Base-by-base conservation (phyloP, 768 basidiomycete species). In the Termitomyces sp. region DNA sequence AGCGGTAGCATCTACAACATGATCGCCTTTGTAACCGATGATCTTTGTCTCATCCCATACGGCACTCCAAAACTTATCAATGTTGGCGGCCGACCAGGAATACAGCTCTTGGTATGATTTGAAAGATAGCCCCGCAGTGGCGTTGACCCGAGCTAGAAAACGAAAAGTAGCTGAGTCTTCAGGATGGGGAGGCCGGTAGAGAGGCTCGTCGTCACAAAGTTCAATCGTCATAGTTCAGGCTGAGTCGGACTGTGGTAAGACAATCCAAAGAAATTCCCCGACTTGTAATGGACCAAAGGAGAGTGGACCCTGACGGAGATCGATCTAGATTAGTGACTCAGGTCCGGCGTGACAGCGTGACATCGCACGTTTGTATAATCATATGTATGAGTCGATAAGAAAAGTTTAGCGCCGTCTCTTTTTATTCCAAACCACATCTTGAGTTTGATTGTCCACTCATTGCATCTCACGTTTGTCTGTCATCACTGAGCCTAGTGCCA, bases 21-120 rank as follows among this genome's bases (percentile, higher is more conserved):
- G 80, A 48, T 62, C 63, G 55, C 86, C 88, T 72, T 89, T 90
- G 61, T 79, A 61, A 20, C 90, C 89, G 57, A 89, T 76, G 62
- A 91, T 77, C 55, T 69, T 70, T 3, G 86, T 83, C 56, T 78
- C 78, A 68, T 91, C 89, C 91, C 90, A 93, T n/a, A 89, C 85
- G 16, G 79, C 68, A 38, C 75, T 75, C 91, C 91, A 93, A 74
- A 93, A 93, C 40, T 74, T 71, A 62, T 84, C 82, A 60, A 88
- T 78, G 68, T 88, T 70, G 28, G 74, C 65, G 5, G 78, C 81
- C 1, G 89, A 91, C 90, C 90, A 90, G 42, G 63, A 69, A 67
- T 85, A 90, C 7, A 92, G 77, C 57, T 91, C 88, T 57, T 79
- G 68, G 70, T 92, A 92, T 12, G 82, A 76, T 35, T 66, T 56